phyloP scores from a whole-genome alignment of 2,329 filamentous ascomycete species.

The Aspergillus luchuensis region DNA sequence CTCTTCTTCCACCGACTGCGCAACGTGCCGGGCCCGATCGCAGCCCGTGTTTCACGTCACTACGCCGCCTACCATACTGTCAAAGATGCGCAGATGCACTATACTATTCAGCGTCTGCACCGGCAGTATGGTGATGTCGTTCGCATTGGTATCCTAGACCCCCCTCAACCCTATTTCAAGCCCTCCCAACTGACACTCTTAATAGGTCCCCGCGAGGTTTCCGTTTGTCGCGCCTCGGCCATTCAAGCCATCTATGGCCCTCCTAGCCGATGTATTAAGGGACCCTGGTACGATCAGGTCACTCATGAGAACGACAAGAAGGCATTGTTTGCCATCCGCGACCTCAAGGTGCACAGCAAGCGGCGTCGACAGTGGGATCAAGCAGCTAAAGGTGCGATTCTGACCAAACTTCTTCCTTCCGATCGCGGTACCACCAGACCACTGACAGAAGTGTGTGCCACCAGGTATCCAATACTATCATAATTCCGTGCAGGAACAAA shows the following conservation, averaged over 20 bases:
- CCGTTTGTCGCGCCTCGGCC: conserved; percentile 22
- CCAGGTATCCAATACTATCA: background rate
- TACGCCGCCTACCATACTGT: conserved; percentile 26
- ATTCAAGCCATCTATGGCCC: conserved; percentile 14
- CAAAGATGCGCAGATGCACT: conserved; percentile 34
- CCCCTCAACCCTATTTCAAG: background rate
- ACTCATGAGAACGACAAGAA: conserved; percentile 11
- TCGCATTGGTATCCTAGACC: conserved; percentile 26
- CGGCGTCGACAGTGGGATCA: conserved; percentile 12
- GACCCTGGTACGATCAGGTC: conserved; percentile 20
- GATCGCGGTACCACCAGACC: background rate
- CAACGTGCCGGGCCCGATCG: conserved; percentile 20
- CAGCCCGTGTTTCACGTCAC: conserved; percentile 27
- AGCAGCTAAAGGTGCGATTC: background rate
- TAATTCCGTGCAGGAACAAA: background rate
- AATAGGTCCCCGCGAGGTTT: conserved; percentile 22
- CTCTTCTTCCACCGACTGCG: conserved; percentile 24
- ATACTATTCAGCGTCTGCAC: conserved; percentile 34
- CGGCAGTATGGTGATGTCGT: conserved; percentile 40
- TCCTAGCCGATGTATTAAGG: conserved; percentile 16
- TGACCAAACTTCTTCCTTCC: background rate
- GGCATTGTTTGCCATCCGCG: conserved; percentile 5
- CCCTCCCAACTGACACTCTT: background rate
- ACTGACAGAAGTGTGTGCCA: background rate
- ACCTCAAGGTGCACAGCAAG: conserved; percentile 13